Base-by-base conservation (phyloP, 108 stramenopile genomes). In the Epithemia pelagica region DNA sequence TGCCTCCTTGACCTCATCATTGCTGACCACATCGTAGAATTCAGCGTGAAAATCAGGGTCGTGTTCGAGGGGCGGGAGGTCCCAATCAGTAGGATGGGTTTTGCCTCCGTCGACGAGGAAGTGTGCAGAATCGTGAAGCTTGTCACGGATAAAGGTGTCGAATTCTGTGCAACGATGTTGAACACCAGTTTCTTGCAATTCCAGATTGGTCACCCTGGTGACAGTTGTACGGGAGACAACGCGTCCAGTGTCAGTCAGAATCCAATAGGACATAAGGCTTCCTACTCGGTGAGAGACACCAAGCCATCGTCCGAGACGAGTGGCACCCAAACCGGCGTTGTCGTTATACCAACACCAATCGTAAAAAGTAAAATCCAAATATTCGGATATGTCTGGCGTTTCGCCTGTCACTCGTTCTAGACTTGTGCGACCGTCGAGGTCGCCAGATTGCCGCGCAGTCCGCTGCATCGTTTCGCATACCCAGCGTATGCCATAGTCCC, bases 341-440 rank as follows among this genome's bases (percentile, higher is more conserved):
- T 33, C 24, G 27, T 55, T 64, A 52, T 59, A 82, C 74, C 74
- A 78, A 1, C 78, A 71, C 26, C 32, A 59, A 22, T 81, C 76
- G 37, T 70, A 81, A 52, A 76, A 81, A 21, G 59, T 69, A 30
- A 81, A 81, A 28, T 77, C 75, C 0, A 70, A 23, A 54, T 26
- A 77, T 52, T 81, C 73, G 1, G 73, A 68, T 21, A 79, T 82
- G 46, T 82, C 75, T 3, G 69, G 54, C 3, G 72, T 77, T 0
- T 74, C 32, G 31, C 82, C 82, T 1, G 75, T 79, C 0, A 74
- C 30, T 2, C 25, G n/a, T 54, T 81, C 76, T 31, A 66, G 64
- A 19, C 46, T 26, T 24, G 74, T 75, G 1, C 69, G 28, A 25
- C 59, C 61, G 25, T 32, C 30, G 26, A n/a, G 54, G 15, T 27